Evolutionary conservation across 208 protist genomes (phyloP), one percentile per base, ranked within the genome.

Genomic region (Porcisia deanei): DNA sequence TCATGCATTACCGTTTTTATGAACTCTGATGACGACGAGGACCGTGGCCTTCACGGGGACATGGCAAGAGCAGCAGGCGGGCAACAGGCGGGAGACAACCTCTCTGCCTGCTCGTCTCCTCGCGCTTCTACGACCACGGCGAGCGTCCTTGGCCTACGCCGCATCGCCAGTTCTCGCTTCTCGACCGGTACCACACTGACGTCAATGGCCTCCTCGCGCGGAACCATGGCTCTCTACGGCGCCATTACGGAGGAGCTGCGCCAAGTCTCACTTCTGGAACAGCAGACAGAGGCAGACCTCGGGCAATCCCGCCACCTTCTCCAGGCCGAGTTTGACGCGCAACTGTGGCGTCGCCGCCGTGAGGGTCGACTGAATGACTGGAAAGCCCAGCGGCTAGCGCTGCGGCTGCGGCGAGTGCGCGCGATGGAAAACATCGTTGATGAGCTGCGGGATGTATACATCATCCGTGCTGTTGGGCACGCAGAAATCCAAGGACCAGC

Each of bases 191-290:
- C 69, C 34, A 76, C 75, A 3, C 34, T 77, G 30, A 45, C 58
- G n/a, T 87, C 85, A 6, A 87, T 84, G 16, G 75, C 68, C 20
- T 81, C 83, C 1, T 92, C 90, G 25, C 78, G 79, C 16, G 84
- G 83, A 49, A 91, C 87, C n/a, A 71, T 87, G 18, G 82, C 85
- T 18, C 86, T 92, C 55, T 90, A 93, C 74, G 88, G 88, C 22
- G 88, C 88, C 49, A 88, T 96, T 61, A 85, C 85, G 37, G 78
- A 85, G 72, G 92, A 96, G 72, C 73, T 90, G 37, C 81, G 81
- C 10, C 85, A 88, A 52, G 80, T 82, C 43, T 63, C 77, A 30
- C 59, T 82, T 41, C 25, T 78, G 7, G 76, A 68, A 71, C 67
- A 79, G 63, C 61, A 71, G 37, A 74, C 72, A 53, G 84, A 84